Evolutionary conservation across 2,329 filamentous ascomycete species (phyloP), one percentile per base, ranked within the genome.

Genomic region (Aaosphaeria pasadenensis): DNA sequence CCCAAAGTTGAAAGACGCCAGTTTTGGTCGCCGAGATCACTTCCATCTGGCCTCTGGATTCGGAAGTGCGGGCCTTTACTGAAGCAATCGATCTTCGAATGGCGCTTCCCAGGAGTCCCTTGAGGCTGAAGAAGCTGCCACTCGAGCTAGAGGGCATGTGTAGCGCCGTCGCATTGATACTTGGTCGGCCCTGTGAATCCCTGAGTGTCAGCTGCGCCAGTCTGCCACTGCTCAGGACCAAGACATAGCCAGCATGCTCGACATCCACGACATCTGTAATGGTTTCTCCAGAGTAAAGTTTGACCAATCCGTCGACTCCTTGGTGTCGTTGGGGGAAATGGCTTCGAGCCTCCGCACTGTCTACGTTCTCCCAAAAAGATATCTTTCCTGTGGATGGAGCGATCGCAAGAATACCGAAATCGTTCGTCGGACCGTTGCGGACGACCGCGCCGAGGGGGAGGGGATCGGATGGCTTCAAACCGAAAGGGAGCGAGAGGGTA

Each of bases 361-460:
- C 91, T 54, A 97, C 88, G 36, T 90, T 95, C 67, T 97, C 94
- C 91, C 94, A 97, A 70, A 94, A 97, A 40, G 89, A 86, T 45
- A 97, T 84, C 69, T 86, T 91, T 45, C 94, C 94, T 43, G 80
- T 91, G 13, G 82, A 83, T 9, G 92, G 88, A 74, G 92, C 89
- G 35, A 97, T 80, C 35, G 96, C 82, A 30, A 99, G 83, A 35
- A 99, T 79, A 2, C 94, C 94, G 32, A 91, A 87, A 58, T 95
- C 88, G 43, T 84, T 83, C 4, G 86, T 85, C 7, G 88, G 85
- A 5, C 89, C 88, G 43, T 88, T 86, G 0, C 88, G 86, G 5
- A 96, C 86, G 45, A 99, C 80, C 13, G 88, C 83, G 46, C 90
- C 94, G 36, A 96, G 78, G 1, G 94, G 92, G 5, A 95, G 76